Percentiles rank a stretch among this genome's conserved stretches.
These are phyloP conservation scores for Termitomyces sp. DNA, from an alignment of 768 basidiomycete genomes.

Conservation along the genomic window DNA sequence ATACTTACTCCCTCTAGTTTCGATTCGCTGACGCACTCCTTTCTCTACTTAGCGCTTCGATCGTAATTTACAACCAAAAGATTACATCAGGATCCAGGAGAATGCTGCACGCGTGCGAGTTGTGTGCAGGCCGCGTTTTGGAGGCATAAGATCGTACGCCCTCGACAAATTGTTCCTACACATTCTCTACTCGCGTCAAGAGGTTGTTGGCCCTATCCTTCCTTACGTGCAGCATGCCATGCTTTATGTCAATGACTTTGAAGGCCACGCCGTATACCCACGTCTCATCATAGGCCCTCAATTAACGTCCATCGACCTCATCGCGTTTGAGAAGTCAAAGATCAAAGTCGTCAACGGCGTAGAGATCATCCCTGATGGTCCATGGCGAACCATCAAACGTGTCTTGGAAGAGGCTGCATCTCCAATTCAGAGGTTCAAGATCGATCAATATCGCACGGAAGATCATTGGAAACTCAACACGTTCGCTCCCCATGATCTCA, in stretches of 20 bases:
- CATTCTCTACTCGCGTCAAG: constrained; percentile 6
- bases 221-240: constrained; percentile 1
- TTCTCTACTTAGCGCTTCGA: background rate
- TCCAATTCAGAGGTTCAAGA: background rate
- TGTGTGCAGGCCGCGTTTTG: constrained; percentile 1
- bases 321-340: constrained; percentile 1
- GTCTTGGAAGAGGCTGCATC: background rate
- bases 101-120: constrained; percentile 5
- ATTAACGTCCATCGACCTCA: constrained; percentile 3
- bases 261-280: constrained; percentile 7
- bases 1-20: background rate
- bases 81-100: background rate
- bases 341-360: background rate
- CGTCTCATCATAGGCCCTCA: constrained; percentile 6
- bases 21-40: background rate
- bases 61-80: background rate
- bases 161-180: constrained; percentile 4
- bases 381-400: constrained; percentile 2
- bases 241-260: constrained; percentile 2
- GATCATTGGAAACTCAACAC: constrained; percentile 7
- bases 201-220: constrained; percentile 2
- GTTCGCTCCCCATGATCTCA: constrained; percentile 1
- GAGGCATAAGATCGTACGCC: background rate
- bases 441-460: constrained; percentile 4
- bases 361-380: background rate